Evolutionary conservation across 164 flowering plant genomes (phyloP).

Genomic region (Stephania japonica): DNA sequence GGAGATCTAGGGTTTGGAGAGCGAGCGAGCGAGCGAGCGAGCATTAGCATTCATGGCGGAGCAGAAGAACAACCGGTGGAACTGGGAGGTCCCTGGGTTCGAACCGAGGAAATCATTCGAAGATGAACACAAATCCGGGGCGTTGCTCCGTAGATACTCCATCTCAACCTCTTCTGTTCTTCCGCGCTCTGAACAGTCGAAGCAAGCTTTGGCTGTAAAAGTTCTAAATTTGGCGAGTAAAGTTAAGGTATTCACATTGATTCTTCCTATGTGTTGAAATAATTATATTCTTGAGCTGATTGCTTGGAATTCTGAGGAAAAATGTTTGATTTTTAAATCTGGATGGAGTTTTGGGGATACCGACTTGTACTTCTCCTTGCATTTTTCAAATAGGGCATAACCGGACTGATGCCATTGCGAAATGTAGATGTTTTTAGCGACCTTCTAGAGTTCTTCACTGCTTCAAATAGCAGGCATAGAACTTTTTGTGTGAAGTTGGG

Average conservation of each 20-base stretch:
- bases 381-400: background rate
- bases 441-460: background rate
- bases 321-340: background rate
- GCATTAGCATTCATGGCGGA: constrained; percentile 45
- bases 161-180: constrained; percentile 44
- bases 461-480: background rate
- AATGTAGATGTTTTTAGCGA: background rate
- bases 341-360: background rate
- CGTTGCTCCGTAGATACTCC: constrained; percentile 65
- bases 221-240: constrained; percentile 59
- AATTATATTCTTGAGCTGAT: background rate
- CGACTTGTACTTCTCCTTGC: background rate
- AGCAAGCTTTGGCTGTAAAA: constrained; percentile 41
- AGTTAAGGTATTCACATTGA: constrained; percentile 45
- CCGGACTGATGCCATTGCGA: background rate
- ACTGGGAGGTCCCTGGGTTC: constrained; percentile 92
- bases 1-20: constrained; percentile 20
- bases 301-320: background rate
- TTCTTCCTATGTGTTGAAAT: background rate
- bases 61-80: constrained; percentile 67
- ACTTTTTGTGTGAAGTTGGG: background rate
- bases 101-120: constrained; percentile 60
- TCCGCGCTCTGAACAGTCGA: constrained; percentile 35
- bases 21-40: too few species aligned
- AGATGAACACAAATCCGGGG: constrained; percentile 36